Conservation (phyloP, 306 rosid species). For the Fagus sylvatica region DNA sequence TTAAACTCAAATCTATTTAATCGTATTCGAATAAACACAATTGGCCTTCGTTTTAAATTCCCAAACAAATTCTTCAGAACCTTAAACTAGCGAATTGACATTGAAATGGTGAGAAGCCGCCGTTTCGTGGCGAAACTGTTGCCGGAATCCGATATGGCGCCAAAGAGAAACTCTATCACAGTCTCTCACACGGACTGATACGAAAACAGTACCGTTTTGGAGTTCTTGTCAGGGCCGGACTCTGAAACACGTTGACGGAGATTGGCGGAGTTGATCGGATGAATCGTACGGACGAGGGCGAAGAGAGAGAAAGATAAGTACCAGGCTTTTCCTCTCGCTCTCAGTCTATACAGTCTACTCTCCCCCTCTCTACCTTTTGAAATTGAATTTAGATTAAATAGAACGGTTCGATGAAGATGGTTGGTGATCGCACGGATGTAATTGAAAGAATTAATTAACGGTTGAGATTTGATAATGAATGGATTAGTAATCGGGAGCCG, state of each 20-base stretch:
- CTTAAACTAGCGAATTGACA: background rate
- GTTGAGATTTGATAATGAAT: constrained; percentile 13
- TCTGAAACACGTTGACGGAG: background rate
- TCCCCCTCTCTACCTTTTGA: constrained; percentile 51
- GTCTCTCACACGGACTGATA: background rate
- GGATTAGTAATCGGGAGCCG: constrained; percentile 2
- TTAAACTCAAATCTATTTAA: background rate
- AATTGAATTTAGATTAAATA: constrained; percentile 42
- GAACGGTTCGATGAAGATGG: constrained; percentile 26
- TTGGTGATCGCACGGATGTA: constrained; percentile 1
- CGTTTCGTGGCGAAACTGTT: constrained; percentile 6
- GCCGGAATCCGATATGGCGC: background rate
- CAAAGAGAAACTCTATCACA: background rate
- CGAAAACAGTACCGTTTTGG: background rate
- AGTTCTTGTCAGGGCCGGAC: constrained; percentile 4
- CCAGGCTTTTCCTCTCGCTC: background rate
- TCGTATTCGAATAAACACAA: background rate
- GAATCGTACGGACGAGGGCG: background rate
- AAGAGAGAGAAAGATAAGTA: background rate
- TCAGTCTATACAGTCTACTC: background rate
- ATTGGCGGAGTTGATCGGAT: background rate
- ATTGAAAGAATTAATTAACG: constrained; percentile 16
- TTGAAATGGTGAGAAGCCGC: background rate
- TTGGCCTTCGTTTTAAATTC: background rate
- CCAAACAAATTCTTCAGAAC: background rate